Evolutionary conservation across 768 basidiomycete species (phyloP).

Genomic region (Boletellus sp.): DNA sequence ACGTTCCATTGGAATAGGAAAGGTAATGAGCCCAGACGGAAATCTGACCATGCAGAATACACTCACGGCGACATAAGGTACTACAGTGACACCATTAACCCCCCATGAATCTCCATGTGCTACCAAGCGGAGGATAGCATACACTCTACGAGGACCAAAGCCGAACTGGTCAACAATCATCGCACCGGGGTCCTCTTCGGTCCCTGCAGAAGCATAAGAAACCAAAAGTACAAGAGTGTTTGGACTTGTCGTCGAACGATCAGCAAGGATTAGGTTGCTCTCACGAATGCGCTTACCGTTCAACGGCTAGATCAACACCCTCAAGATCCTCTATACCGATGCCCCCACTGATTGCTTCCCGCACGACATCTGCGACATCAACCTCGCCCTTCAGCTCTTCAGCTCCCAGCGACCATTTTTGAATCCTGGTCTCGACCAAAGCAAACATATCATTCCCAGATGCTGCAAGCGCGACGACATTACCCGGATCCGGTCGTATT

Average conservation of each 20-base stretch:
- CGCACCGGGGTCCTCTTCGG: conserved; percentile 39
- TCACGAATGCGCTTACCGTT: conserved; percentile 41
- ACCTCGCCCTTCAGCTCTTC: conserved; percentile 59
- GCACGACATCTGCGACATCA: conserved; percentile 50
- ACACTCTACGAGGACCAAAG: conserved; percentile 54
- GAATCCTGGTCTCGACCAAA: conserved; percentile 61
- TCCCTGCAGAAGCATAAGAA: conserved; percentile 55
- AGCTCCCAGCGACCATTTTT: conserved; percentile 54
- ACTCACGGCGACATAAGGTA: conserved; percentile 77
- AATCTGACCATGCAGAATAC: neutral
- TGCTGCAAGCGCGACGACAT: conserved; percentile 61
- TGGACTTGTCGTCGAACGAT: conserved; percentile 33
- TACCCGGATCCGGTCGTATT: conserved; percentile 47
- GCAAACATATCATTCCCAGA: conserved; percentile 61
- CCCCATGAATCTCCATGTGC: conserved; percentile 26
- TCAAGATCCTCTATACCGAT: conserved; percentile 64
- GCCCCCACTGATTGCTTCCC: conserved; percentile 43
- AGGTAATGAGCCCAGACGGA: neutral
- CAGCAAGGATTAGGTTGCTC: neutral
- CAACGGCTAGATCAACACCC: conserved; percentile 63
- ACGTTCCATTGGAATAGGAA: neutral
- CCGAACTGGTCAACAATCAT: conserved; percentile 38
- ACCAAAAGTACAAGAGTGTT: conserved; percentile 58
- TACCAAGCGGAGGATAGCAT: conserved; percentile 54
- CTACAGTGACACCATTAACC: conserved; percentile 41